Evolutionary conservation across 371 early-diverging fungal genomes (phyloP).

Genomic region (Mortierella sp.): DNA sequence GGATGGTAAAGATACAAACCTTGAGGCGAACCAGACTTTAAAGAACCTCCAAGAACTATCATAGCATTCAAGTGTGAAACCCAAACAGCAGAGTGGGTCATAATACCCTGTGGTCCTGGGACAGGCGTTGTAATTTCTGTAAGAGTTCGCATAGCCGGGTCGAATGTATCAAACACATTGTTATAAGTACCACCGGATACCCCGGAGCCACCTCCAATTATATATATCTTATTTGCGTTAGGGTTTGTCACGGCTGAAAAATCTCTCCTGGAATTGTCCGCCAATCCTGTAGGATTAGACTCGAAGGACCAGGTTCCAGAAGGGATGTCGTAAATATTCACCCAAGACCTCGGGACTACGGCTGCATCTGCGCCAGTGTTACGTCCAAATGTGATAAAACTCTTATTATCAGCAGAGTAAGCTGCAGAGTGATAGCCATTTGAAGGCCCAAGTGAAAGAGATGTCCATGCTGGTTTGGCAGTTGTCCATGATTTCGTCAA

Average conservation of each 20-base stretch:
- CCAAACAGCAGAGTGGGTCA: conserved; percentile 42
- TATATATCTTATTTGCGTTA: conserved; percentile 23
- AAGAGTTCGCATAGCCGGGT: conserved; percentile 9
- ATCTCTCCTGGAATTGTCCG: conserved; percentile 37
- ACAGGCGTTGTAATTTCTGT: conserved; percentile 23
- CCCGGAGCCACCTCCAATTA: conserved; percentile 37
- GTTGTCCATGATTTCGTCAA: conserved; percentile 42
- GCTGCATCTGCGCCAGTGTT: conserved; percentile 31
- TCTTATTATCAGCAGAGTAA: conserved; percentile 34
- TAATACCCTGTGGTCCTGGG: conserved; percentile 28
- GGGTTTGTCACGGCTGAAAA: conserved; percentile 46
- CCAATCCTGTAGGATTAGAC: conserved; percentile 19
- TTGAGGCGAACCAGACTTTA: background rate
- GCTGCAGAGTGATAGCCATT: conserved; percentile 52
- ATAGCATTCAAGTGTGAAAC: conserved; percentile 25
- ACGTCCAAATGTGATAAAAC: conserved; percentile 48
- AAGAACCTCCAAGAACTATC: conserved; percentile 37
- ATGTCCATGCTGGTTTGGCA: conserved; percentile 32
- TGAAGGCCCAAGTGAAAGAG: conserved; percentile 21
- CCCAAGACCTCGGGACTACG: conserved; percentile 22
- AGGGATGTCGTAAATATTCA: conserved; percentile 39
- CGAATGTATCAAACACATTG: conserved; percentile 29
- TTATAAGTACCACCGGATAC: conserved; percentile 9
- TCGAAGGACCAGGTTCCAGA: conserved; percentile 16
- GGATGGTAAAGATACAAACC: conserved; percentile 31